Evolutionary conservation across 495 filamentous ascomycete species (phyloP), one percentile per base, ranked within the genome.

Genomic region (Cercophora samala): DNA sequence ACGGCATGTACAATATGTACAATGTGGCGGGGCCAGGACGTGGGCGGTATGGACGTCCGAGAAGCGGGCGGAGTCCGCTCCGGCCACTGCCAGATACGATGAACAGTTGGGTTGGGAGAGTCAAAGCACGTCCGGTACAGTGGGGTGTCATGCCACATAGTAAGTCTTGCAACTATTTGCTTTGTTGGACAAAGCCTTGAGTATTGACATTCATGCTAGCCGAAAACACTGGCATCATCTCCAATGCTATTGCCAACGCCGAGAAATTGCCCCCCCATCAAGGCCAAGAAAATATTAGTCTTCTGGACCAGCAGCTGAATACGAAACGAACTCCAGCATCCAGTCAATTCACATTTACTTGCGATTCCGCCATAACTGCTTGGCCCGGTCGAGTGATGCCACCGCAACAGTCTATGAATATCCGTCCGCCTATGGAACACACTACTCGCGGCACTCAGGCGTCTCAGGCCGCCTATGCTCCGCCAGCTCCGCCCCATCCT

Each of bases 291-390:
- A 93, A 93, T 71, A 83, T 86, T 52, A 95, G 91, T 73, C 82
- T 94, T 67, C 73, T 95, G 53, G 88, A 91, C 55, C 90, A 91
- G 72, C 85, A 89, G 75, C 76, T 84, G 19, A 83, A 85, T 8
- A 82, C 83, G 2, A 87, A 86, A 71, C 75, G 80, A 2, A 87
- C 83, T 29, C 81, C 86, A 23, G 84, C 87, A 13, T 91, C 92
- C 64, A 88, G 89, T 0, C 91, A 96, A 69, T 97, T 97, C 71
- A 97, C 93, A 18, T 97, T 97, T 75, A 95, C 90, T 2, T 94
- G 91, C 76, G 90, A 92, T 66, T 80, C 84, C 0, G 82, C 83
- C 63, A 82, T 83, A 13, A 80, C 82, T 6, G 79, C 78, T 4
- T 72, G 83, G 83, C 81, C 84, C 42, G 82, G 77, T 59, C 60